Base-by-base conservation (phyloP, 2,329 filamentous ascomycete genomes). In the Xylaria sp. region DNA sequence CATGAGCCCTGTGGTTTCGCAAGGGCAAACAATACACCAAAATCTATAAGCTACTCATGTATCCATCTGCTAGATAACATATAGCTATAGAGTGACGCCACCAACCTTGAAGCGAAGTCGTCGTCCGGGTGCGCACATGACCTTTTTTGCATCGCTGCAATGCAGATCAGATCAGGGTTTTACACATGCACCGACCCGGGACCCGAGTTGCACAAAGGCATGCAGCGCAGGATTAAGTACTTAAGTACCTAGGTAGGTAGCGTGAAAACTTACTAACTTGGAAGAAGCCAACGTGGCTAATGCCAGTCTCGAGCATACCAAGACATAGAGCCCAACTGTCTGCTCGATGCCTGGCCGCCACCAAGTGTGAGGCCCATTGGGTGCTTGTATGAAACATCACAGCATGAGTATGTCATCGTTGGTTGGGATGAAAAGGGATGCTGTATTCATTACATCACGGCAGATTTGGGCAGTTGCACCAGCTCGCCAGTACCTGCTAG, bases 251-350 rank as follows among this genome's bases (percentile, higher is more conserved):
- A n/a, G n/a, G n/a, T n/a, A 48, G 56, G 63, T 48, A 59, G 44
- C 3, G 54, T 34, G 52, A 54, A 5, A 37, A 13, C 23, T 25
- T 25, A 25, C 23, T 3, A 25, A 25, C 3, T n/a, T n/a, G n/a
- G n/a, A 25, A 25, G 55, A 23, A 66, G 32, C 28, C 3, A 57
- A 62, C 57, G 58, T 62, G 64, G 57, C 64, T n/a, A 58, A 62
- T 62, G 57, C 57, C 41, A 18, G 39, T 18, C 39, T 10, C 15
- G 41, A 46, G 41, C 15, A 46, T 8, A 46, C 1, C 7, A 18
- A 46, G 41, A 18, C 5, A 46, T 18, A 46, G n/a, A 28, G 28
- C 28, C 28, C 28, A 28, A 28, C 28, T 28, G 3, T 28, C 28
- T 6, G 28, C 28, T 15, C 41, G 15, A 46, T 46, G 15, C 15